Evolutionary conservation across 2,329 filamentous ascomycete species (phyloP), one percentile per base, ranked within the genome.

Genomic region (Pseudogymnoascus sp.): DNA sequence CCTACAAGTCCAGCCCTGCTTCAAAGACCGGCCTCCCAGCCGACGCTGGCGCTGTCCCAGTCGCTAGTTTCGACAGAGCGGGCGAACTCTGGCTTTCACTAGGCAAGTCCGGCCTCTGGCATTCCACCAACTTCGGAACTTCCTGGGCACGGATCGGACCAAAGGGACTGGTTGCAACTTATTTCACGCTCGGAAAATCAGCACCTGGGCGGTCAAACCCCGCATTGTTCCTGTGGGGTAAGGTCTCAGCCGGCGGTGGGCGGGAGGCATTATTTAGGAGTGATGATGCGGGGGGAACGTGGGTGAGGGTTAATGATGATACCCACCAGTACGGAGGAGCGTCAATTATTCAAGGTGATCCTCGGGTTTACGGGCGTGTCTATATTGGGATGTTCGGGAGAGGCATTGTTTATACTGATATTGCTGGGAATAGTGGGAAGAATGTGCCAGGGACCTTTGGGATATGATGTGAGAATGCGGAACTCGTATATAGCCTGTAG

Each of bases 21-120:
- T 37, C 33, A 2, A 56, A 63, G n/a, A 66, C 62, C n/a, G 64
- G 64, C 12, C 43, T 66, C 2, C 64, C 64, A 10, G 60, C 11
- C 7, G 61, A 63, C 4, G 38, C 64, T 7, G 64, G 61, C 6
- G 63, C 62, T 3, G 59, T 63, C 2, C 64, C 64, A 16, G 63
- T 66, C 2, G 35, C 62, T 2, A 66, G 60, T 11, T 66, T 66
- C 11, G 33, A 61, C 24, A 63, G 38, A 24, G 64, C 64, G 19
- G 64, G 64, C 5, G 64, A 66, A 19, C 60, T 66, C 12, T 66
- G 64, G 64, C 63, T 66, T 24, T 63, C 64, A 26, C 63, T 66
- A 14, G 64, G 64, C 6, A 53, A 35, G 14, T 35, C 28, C 5
- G 64, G 64, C 8, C 35, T 66, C 8, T 66, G 61, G 50, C 65